phyloP scores from a whole-genome alignment of 768 basidiomycete species.

The Termitomyces sp. region DNA sequence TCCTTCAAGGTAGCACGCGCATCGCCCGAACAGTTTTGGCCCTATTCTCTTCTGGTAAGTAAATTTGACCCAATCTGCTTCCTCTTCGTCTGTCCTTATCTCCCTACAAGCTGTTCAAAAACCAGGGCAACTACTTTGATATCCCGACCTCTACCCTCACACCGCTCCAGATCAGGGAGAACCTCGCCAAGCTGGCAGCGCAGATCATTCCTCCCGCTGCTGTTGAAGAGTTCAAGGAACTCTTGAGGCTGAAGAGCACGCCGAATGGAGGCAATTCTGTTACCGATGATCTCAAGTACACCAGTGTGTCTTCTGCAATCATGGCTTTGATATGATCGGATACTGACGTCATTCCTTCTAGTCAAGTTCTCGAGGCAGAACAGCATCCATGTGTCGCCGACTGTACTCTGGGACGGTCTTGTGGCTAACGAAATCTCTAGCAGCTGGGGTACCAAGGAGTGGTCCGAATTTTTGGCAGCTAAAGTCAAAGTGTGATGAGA shows the following conservation, averaged over 20 bases:
- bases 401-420: conserved; percentile 72
- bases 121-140: conserved; percentile 78
- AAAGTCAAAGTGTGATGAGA: conserved; percentile 42
- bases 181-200: conserved; percentile 56
- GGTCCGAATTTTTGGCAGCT: conserved; percentile 66
- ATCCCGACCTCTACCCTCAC: conserved; percentile 63
- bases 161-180: conserved; percentile 67
- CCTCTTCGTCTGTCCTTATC: background rate
- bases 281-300: conserved; percentile 85
- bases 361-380: conserved; percentile 93
- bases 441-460: conserved; percentile 77
- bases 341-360: conserved; percentile 22
- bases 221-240: conserved; percentile 51
- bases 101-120: conserved; percentile 60
- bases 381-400: conserved; percentile 86
- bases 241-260: conserved; percentile 52
- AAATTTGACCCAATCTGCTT: background rate
- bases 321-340: background rate
- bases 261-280: conserved; percentile 81
- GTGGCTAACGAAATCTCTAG: conserved; percentile 71
- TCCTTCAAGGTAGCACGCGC: conserved; percentile 52
- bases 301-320: conserved; percentile 38
- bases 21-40: conserved; percentile 78
- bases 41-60: conserved; percentile 61
- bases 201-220: conserved; percentile 46